phyloP scores from a whole-genome alignment of 2,329 filamentous ascomycete species.

The Coniochaeta sp. region DNA sequence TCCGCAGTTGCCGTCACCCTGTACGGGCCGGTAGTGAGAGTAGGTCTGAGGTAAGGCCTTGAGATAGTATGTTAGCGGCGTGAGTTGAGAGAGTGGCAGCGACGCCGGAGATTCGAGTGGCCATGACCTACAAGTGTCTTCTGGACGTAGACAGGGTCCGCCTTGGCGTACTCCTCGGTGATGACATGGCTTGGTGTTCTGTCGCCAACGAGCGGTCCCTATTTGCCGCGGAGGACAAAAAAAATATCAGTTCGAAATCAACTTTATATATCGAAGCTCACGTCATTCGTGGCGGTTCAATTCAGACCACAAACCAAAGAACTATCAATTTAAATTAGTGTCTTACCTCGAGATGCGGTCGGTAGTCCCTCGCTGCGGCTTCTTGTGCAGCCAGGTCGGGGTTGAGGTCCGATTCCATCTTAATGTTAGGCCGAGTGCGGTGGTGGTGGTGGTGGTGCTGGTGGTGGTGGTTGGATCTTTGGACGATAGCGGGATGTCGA shows the following conservation, averaged over 20 bases:
- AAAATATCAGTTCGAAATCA: neutral
- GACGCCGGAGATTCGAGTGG: neutral
- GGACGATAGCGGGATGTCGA: conserved; percentile 3
- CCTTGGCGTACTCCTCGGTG: conserved; percentile 78
- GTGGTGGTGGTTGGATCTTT: conserved; percentile 6
- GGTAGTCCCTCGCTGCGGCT: conserved; percentile 51
- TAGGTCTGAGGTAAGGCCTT: conserved; percentile 78
- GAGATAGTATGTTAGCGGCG: neutral
- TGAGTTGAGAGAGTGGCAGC: neutral
- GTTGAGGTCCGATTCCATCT: conserved; percentile 28
- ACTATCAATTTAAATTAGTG: neutral
- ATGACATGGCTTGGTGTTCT: conserved; percentile 72
- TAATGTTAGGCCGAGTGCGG: conserved; percentile 13
- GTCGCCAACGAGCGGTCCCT: conserved; percentile 80
- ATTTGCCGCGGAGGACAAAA: conserved; percentile 3
- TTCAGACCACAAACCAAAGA: too few relatives aligned
- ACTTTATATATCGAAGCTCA: neutral
- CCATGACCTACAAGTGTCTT: conserved; percentile 75
- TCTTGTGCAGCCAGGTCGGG: conserved; percentile 51
- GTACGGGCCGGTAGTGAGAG: conserved; percentile 78
- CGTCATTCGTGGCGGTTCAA: neutral
- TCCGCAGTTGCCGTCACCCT: conserved; percentile 92
- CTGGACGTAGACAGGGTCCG: conserved; percentile 74
- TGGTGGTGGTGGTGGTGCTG: too few relatives aligned
- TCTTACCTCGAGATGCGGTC: conserved; percentile 48